Percentiles rank a stretch among this genome's conserved stretches.
Evolutionary conservation across 73 alveolate species (phyloP).

Genomic region (Uronychia setigera): DNA sequence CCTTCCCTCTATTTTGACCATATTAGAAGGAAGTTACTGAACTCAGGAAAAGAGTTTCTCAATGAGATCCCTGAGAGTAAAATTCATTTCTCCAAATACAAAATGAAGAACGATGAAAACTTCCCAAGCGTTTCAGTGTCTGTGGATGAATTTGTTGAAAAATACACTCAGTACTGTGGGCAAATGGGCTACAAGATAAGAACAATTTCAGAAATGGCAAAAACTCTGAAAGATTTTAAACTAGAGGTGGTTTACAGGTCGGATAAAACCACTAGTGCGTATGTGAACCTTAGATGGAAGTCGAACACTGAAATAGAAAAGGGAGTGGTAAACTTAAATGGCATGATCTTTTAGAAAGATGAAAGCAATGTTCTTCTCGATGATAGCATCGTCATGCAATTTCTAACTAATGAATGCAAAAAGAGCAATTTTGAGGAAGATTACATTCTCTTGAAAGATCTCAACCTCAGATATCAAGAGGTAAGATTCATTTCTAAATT

Average conservation of each 20-base stretch:
- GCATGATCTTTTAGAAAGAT: background rate
- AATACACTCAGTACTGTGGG: too few relatives aligned
- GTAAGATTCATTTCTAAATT: too few relatives aligned
- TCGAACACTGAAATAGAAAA: background rate
- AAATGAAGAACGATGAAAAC: too few relatives aligned
- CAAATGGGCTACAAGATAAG: too few relatives aligned
- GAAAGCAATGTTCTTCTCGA: background rate
- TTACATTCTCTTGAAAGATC: constrained; percentile 5
- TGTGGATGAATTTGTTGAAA: too few relatives aligned
- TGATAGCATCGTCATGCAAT: background rate
- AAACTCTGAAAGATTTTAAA: background rate
- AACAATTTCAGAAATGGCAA: background rate
- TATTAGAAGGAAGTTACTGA: background rate
- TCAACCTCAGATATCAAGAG: constrained; percentile 1
- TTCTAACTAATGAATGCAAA: constrained; percentile 5
- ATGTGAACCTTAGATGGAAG: constrained; percentile 13
- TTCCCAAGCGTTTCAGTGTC: too few relatives aligned
- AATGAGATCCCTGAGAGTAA: background rate
- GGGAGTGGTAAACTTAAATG: background rate
- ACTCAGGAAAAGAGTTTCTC: background rate
- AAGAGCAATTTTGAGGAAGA: constrained; percentile 10
- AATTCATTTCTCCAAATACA: constrained; percentile 1
- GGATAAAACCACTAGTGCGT: constrained; percentile 17
- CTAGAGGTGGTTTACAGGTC: background rate
- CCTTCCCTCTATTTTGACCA: background rate